These are phyloP conservation scores for Metschnikowia picachoensis DNA, from an alignment of 805 yeast genomes.

Conservation along the genomic window DNA sequence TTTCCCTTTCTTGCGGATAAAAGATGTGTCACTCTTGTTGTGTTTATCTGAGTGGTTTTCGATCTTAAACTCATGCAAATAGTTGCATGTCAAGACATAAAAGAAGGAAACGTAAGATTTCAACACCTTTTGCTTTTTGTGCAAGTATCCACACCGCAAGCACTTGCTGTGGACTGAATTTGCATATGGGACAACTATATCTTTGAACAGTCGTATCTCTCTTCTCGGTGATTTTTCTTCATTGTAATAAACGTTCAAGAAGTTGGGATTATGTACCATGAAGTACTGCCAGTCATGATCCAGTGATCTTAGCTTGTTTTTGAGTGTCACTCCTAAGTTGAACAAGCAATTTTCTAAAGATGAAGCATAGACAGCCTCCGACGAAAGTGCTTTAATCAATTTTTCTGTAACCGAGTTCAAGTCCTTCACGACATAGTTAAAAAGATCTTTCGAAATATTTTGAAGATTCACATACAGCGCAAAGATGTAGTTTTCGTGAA, in stretches of 20 bases:
- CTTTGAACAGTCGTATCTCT: slow-evolving; percentile 20
- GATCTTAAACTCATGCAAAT: slow-evolving; percentile 39
- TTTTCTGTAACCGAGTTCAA: slow-evolving; percentile 30
- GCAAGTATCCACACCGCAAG: slow-evolving; percentile 38
- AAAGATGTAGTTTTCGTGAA: slow-evolving; percentile 39
- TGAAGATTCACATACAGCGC: slow-evolving; percentile 42
- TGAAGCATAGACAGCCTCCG: slow-evolving; percentile 21
- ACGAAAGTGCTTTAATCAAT: slow-evolving; percentile 27
- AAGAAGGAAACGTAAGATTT: slow-evolving; percentile 36
- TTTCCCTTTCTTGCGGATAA: slow-evolving; percentile 19
- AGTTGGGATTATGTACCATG: slow-evolving; percentile 29
- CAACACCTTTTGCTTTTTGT: slow-evolving; percentile 39
- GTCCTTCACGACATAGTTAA: slow-evolving; percentile 36
- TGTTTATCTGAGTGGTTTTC: slow-evolving; percentile 21
- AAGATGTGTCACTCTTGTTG: slow-evolving; percentile 10
- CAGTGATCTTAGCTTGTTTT: slow-evolving; percentile 23
- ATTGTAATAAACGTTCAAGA: slow-evolving; percentile 21
- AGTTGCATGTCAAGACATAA: slow-evolving; percentile 40
- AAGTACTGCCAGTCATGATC: slow-evolving; percentile 38
- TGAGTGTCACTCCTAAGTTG: slow-evolving; percentile 25
- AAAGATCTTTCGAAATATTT: slow-evolving; percentile 37
- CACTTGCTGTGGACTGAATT: slow-evolving; percentile 37
- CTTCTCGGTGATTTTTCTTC: slow-evolving; percentile 16
- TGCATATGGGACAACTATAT: slow-evolving; percentile 31
- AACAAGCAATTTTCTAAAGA: slow-evolving; percentile 14